These are phyloP conservation scores for Penicillium sp. DNA, from an alignment of 2,329 filamentous ascomycete genomes.

Conservation along the genomic window DNA sequence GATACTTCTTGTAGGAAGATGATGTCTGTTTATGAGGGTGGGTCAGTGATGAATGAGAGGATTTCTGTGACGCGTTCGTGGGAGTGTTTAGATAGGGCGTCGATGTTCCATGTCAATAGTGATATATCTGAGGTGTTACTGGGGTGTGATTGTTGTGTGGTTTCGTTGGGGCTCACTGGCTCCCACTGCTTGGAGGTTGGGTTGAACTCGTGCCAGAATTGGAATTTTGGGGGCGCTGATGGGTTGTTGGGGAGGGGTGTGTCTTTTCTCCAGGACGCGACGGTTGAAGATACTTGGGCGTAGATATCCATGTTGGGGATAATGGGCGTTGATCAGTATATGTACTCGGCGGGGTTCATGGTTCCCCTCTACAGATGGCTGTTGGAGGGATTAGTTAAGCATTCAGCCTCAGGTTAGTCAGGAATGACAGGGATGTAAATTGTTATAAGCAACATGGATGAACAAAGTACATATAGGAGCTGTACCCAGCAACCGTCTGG, in stretches of 20 bases:
- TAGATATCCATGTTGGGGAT: neutral
- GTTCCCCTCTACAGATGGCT: too few relatives aligned
- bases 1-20: slow-evolving; percentile 18
- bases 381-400: neutral
- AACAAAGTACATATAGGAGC: too few relatives aligned
- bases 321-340: neutral
- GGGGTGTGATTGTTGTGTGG: neutral
- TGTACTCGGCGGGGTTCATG: neutral
- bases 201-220: slow-evolving; percentile 3
- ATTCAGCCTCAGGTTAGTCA: neutral
- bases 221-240: neutral
- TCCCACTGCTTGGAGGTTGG: neutral
- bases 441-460: neutral
- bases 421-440: neutral
- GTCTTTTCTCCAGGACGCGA: neutral
- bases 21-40: slow-evolving; percentile 3
- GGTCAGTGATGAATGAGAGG: slow-evolving; percentile 4
- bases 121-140: neutral
- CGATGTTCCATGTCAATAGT: slow-evolving; percentile 19
- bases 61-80: slow-evolving; percentile 12
- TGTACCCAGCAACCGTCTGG: too few relatives aligned
- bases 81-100: slow-evolving; percentile 1
- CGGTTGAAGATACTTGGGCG: neutral
- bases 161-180: neutral
- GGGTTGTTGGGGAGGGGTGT: neutral